Evolutionary conservation across 352 stramenopile species (phyloP).

Genomic region (Phytopythium litorale): DNA sequence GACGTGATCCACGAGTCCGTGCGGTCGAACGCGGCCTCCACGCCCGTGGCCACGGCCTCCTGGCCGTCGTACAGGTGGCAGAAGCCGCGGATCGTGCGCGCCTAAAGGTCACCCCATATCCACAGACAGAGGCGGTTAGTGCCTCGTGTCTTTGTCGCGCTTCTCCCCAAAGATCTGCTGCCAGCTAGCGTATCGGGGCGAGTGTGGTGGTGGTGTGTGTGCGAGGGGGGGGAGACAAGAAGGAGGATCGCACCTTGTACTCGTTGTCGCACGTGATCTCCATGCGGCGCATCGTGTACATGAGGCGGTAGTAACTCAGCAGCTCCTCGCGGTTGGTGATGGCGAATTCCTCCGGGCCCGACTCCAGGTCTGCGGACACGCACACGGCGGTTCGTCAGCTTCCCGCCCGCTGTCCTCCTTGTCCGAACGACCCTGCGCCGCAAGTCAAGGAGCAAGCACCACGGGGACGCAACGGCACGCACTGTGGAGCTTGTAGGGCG

Average conservation of each 20-base stretch:
- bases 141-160: not conserved
- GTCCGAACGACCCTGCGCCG: no score
- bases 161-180: conserved; percentile 1
- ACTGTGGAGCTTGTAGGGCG: conserved; percentile 83
- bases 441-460: not conserved
- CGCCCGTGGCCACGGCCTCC: conserved; percentile 98
- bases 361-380: conserved; percentile 49
- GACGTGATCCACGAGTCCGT: conserved; percentile 99
- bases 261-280: conserved; percentile 99
- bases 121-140: not conserved
- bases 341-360: conserved; percentile 51
- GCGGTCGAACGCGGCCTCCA: conserved; percentile 93
- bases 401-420: no score
- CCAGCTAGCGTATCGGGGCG: not conserved
- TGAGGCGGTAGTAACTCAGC: conserved; percentile 95
- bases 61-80: conserved; percentile 99
- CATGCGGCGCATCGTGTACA: conserved; percentile 99
- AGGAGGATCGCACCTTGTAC: conserved; percentile 91
- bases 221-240: not conserved
- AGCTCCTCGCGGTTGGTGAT: conserved; percentile 96
- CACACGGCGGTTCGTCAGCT: not conserved
- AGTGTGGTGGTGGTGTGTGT: no score
- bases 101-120: conserved; percentile 17
- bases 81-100: conserved; percentile 97
- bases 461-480: conserved; percentile 10